Evolutionary conservation across 495 filamentous ascomycete species (phyloP).

Genomic region (Elaphomyces granulatus): DNA sequence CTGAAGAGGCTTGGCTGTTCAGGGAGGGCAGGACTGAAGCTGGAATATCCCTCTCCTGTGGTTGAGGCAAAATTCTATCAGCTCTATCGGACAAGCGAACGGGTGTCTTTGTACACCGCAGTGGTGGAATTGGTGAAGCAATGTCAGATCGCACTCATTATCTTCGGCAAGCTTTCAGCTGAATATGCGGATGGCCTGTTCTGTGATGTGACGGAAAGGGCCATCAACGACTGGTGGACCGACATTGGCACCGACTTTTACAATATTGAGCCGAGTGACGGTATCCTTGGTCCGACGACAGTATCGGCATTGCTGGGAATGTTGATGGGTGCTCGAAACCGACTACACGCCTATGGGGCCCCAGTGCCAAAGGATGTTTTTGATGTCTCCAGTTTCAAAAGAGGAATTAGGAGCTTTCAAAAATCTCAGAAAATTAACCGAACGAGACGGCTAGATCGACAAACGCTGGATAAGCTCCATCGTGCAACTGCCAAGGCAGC

Average conservation of each 20-base stretch:
- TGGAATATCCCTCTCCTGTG: constrained; percentile 58
- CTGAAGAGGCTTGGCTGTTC: constrained; percentile 87
- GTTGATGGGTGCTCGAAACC: constrained; percentile 77
- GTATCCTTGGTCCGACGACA: constrained; percentile 80
- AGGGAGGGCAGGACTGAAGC: constrained; percentile 69
- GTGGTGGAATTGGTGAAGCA: constrained; percentile 86
- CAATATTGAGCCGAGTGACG: constrained; percentile 82
- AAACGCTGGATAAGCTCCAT: constrained; percentile 70
- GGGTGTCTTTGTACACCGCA: constrained; percentile 55
- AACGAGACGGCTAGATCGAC: constrained; percentile 65
- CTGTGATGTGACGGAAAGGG: constrained; percentile 83
- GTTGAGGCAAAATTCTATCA: constrained; percentile 87
- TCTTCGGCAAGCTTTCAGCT: constrained; percentile 77
- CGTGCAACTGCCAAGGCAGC: constrained; percentile 76
- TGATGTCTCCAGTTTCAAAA: constrained; percentile 65
- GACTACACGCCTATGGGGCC: constrained; percentile 65
- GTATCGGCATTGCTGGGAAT: constrained; percentile 80
- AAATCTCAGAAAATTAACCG: constrained; percentile 69
- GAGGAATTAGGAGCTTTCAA: constrained; percentile 76
- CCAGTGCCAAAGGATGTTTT: constrained; percentile 88
- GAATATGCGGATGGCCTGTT: constrained; percentile 87
- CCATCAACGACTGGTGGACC: constrained; percentile 91
- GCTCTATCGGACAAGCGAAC: constrained; percentile 74
- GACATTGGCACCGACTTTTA: constrained; percentile 84
- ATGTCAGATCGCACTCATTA: constrained; percentile 74